Base-by-base conservation (phyloP, 2,329 filamentous ascomycete species). In the Dichotomopilus funicola region DNA sequence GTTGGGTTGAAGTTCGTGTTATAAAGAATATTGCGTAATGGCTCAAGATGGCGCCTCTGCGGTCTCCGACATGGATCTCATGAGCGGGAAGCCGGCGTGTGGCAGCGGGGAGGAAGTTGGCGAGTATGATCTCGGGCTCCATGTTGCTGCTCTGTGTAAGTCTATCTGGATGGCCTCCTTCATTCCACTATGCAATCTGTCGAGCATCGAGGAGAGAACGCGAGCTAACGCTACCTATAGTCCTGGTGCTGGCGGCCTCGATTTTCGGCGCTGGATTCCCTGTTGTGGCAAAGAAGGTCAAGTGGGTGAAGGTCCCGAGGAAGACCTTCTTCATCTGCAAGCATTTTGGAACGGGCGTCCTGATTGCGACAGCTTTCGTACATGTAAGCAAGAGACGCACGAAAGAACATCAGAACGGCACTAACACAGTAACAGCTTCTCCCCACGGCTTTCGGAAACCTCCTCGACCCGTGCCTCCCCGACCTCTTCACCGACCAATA, bases 331-430 rank as follows among this genome's bases (percentile, higher is more conserved):
- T 84, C 65, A 77, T 80, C 54, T 83, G 79, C 69, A 84, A 84
- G 62, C 81, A 84, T 63, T 86, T 86, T 60, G 83, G 86, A 66
- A 89, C 86, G 0, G 86, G 86, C 58, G 86, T 89, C 13, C 73
- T 89, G 40, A 80, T 89, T 55, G 85, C 86, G 33, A 89, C 86
- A 1, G 86, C 86, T 2, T 89, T 89, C 62, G 85, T 88, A 19
- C 86, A 89, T 75, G 76, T 83, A 64, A 62, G 75, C 19, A 31
- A 31, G 9, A 33, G 10, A 10, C 9, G 12, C 9, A 12, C 2
- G 50, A 7, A 10, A 27, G 19, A 5, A 12, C 2, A 8, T 9
- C 19, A 44, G 13, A 49, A 36, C 1, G 19, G 6, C 10, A 42
- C 51, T 59, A 40, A 62, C 50, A 35, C 6, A 10, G 12, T 9